Conservation (phyloP, 768 basidiomycete species). For the Leccinum subgranulosum region DNA sequence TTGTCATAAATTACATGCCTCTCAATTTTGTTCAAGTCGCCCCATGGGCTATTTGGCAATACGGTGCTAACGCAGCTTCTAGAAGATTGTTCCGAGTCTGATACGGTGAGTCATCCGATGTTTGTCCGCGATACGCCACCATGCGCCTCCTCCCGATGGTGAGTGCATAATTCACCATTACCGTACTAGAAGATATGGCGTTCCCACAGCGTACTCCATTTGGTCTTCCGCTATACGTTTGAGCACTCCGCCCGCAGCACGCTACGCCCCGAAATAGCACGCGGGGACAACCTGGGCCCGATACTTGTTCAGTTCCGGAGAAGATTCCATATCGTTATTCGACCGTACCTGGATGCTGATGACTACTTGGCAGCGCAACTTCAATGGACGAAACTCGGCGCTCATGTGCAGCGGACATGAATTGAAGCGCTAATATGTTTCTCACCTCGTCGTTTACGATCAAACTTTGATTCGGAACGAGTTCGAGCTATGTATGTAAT, state of each 20-base stretch:
- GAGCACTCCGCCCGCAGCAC: background rate
- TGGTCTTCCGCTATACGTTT: background rate
- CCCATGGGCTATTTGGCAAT: slow-evolving; percentile 8
- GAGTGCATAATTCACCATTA: background rate
- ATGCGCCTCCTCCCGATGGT: background rate
- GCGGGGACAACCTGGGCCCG: background rate
- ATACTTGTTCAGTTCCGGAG: background rate
- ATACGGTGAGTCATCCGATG: background rate
- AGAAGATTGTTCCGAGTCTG: background rate
- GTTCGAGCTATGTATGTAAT: background rate
- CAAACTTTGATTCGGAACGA: background rate
- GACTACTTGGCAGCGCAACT: background rate
- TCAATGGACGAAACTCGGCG: background rate
- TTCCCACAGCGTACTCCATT: slow-evolving; percentile 7
- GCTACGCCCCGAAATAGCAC: background rate
- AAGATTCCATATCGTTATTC: slow-evolving; percentile 4
- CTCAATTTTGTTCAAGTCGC: slow-evolving; percentile 2
- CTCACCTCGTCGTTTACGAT: background rate
- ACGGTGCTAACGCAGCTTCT: background rate
- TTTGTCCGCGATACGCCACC: background rate
- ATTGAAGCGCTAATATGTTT: background rate
- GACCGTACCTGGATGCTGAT: background rate
- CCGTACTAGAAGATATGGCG: background rate
- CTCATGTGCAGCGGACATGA: background rate
- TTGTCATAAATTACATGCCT: background rate